Conservation (phyloP, 257 asterid genomes). For the Ilex aquifolium region DNA sequence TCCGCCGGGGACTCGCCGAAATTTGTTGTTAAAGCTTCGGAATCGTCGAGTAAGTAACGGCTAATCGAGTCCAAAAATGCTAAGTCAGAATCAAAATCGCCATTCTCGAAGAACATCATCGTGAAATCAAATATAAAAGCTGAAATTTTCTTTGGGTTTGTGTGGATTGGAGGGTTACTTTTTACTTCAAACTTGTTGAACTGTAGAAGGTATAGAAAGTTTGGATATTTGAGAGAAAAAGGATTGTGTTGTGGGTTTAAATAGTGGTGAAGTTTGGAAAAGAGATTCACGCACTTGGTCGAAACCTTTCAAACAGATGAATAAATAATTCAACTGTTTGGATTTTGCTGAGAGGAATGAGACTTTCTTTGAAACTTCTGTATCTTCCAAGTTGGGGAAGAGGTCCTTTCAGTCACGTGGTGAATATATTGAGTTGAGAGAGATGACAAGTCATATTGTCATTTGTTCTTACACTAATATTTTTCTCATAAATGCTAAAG, state of each 20-base stretch:
- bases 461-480: too few relatives aligned
- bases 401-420: not conserved
- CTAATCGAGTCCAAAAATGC: constrained; percentile 27
- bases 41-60: constrained; percentile 26
- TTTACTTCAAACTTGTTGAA: too few relatives aligned
- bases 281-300: not conserved
- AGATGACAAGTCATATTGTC: too few relatives aligned
- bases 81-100: constrained; percentile 20
- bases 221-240: not conserved
- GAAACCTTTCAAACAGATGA: not conserved
- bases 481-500: too few relatives aligned
- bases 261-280: not conserved
- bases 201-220: not conserved
- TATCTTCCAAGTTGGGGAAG: not conserved
- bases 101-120: constrained; percentile 15
- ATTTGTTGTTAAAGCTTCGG: constrained; percentile 5
- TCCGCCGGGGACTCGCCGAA: not conserved
- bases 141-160: not conserved
- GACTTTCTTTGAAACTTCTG: not conserved
- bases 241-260: not conserved
- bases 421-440: not conserved
- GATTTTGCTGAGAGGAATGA: not conserved
- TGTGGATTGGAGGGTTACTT: not conserved
- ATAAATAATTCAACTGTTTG: not conserved
- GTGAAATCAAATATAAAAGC: not conserved